Percentiles rank a stretch among this genome's conserved stretches.
phyloP scores from a whole-genome alignment of 805 yeast genomes.

The Priceomyces castillae region DNA sequence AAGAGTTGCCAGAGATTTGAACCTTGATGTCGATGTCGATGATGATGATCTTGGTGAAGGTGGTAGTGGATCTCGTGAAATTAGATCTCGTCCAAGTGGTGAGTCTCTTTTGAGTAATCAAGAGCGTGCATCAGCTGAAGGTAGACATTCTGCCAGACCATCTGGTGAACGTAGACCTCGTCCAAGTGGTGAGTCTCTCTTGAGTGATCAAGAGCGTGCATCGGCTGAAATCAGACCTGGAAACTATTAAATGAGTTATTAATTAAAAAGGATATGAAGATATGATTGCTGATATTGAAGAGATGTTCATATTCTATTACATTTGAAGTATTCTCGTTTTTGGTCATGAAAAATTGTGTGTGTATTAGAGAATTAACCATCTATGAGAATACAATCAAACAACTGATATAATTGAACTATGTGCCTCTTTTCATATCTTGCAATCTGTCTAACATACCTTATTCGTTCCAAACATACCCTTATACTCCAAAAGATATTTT shows the following conservation, averaged over 20 bases:
- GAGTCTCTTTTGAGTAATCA: too few species aligned
- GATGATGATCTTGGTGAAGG: slow-evolving; percentile 17
- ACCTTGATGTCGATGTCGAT: slow-evolving; percentile 41
- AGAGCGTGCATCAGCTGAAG: background rate
- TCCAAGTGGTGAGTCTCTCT: slow-evolving; percentile 1
- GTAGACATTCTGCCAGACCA: background rate
- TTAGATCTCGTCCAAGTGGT: background rate
- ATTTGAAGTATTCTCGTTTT: background rate
- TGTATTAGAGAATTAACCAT: slow-evolving; percentile 15
- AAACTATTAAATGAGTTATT: background rate
- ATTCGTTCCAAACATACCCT: slow-evolving; percentile 1
- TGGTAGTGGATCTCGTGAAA: background rate
- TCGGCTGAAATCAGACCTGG: background rate
- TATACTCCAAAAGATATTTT: slow-evolving; percentile 15
- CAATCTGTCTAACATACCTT: background rate
- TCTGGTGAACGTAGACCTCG: background rate
- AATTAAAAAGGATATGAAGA: background rate
- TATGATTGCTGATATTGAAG: background rate
- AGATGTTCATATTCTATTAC: slow-evolving; percentile 7
- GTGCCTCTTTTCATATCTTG: too few species aligned
- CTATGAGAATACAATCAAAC: slow-evolving; percentile 5
- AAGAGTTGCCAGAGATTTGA: slow-evolving; percentile 56
- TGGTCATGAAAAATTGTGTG: slow-evolving; percentile 10
- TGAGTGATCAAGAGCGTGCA: too few species aligned
- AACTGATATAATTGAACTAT: slow-evolving; percentile 1